Conservation (phyloP, 257 asterid species). For the Salvia hispanica region DNA sequence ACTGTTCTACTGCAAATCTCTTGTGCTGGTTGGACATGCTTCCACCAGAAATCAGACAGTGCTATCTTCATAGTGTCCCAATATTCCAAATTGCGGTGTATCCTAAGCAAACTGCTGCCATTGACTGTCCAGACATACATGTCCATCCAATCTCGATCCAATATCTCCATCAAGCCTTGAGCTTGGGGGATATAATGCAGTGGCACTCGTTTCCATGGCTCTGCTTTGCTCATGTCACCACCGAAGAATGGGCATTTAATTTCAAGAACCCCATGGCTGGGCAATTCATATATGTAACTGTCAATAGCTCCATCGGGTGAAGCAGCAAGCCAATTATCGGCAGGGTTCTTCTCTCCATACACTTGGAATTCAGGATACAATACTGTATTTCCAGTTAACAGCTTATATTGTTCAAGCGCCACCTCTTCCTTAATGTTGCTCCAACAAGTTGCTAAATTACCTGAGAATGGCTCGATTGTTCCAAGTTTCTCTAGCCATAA, state of each 20-base stretch:
- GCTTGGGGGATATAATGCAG: conserved; percentile 82
- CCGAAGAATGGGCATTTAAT: conserved; percentile 74
- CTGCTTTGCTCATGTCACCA: conserved; percentile 51
- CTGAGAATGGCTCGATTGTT: conserved; percentile 64
- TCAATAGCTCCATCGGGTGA: conserved; percentile 79
- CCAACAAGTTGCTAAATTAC: conserved; percentile 75
- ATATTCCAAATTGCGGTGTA: conserved; percentile 60
- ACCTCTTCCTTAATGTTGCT: conserved; percentile 76
- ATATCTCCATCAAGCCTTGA: conserved; percentile 90
- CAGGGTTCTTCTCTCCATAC: conserved; percentile 38
- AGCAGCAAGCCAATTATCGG: conserved; percentile 77
- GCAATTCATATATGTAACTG: conserved; percentile 46
- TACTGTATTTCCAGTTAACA: conserved; percentile 56
- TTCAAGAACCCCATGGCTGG: conserved; percentile 70
- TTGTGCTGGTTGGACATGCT: conserved; percentile 81
- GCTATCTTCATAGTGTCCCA: conserved; percentile 64
- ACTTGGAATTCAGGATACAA: conserved; percentile 61
- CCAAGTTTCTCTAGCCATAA: conserved; percentile 90
- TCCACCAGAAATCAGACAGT: conserved; percentile 93
- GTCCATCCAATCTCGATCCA: conserved; percentile 89
- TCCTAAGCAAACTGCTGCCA: conserved; percentile 82
- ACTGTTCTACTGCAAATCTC: conserved; percentile 44
- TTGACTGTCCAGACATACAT: conserved; percentile 71
- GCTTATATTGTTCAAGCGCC: conserved; percentile 71
- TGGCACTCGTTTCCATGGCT: conserved; percentile 74